phyloP scores from a whole-genome alignment of 306 rosid species.

The Lathyrus sativus region DNA sequence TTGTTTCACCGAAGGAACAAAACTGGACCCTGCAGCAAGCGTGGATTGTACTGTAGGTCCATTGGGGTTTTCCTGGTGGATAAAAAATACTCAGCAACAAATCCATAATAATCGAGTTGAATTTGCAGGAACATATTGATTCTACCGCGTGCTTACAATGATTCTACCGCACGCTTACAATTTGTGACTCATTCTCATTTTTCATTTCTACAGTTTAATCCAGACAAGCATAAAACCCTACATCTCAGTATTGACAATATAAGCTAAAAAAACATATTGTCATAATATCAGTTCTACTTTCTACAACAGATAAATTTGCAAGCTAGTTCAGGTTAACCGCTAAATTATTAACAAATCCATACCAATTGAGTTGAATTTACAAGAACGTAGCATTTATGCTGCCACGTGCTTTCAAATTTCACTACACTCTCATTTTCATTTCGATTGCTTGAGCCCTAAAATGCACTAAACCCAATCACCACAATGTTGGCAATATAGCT shows the following conservation, averaged over 20 bases:
- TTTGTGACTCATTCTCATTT: not conserved
- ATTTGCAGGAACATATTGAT: slow-evolving; percentile 4
- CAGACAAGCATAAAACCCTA: slow-evolving; percentile 10
- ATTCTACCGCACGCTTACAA: not conserved
- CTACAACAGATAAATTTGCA: slow-evolving; percentile 16
- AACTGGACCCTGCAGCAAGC: slow-evolving; percentile 41
- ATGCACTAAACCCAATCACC: too few relatives aligned
- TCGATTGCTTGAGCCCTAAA: not conserved
- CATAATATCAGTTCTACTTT: not conserved
- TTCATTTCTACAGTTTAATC: slow-evolving; percentile 8
- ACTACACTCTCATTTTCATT: not conserved
- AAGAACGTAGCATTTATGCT: slow-evolving; percentile 16
- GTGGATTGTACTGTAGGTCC: slow-evolving; percentile 40
- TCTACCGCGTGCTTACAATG: slow-evolving; percentile 11
- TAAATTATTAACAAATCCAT: slow-evolving; percentile 19
- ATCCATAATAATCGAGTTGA: slow-evolving; percentile 14
- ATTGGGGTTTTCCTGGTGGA: slow-evolving; percentile 51
- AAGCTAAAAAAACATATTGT: not conserved
- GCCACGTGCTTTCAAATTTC: slow-evolving; percentile 1
- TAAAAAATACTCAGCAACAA: slow-evolving; percentile 25
- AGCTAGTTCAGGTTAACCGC: not conserved
- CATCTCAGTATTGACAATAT: not conserved
- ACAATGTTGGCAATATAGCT: too few relatives aligned
- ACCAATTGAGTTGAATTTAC: not conserved
- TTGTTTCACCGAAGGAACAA: slow-evolving; percentile 42